phyloP scores from a whole-genome alignment of 2,329 filamentous ascomycete genomes.

The Penicillium capsulatum region DNA sequence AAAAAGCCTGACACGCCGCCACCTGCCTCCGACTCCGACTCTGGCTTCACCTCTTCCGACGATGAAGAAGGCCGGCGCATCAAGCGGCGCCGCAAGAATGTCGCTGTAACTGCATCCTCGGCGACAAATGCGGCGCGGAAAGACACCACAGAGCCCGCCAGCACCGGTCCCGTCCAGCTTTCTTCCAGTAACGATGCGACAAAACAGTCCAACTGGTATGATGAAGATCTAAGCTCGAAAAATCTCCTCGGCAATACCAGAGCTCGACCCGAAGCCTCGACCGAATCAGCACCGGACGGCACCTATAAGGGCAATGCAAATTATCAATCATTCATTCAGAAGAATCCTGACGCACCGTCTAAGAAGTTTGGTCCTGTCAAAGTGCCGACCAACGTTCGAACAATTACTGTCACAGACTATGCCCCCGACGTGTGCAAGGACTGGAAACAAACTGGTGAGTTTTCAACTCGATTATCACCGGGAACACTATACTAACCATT shows the following conservation, averaged over 20 bases:
- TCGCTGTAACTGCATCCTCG: constrained; percentile 63
- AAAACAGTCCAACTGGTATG: constrained; percentile 84
- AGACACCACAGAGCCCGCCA: constrained; percentile 51
- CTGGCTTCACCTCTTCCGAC: constrained; percentile 68
- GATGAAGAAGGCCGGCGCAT: constrained; percentile 71
- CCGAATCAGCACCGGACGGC: constrained; percentile 49
- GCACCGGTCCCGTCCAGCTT: constrained; percentile 59
- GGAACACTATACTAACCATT: constrained; percentile 25
- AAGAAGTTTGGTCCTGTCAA: constrained; percentile 80
- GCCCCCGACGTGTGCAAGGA: constrained; percentile 94
- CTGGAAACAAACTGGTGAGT: constrained; percentile 69
- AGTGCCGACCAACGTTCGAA: constrained; percentile 79
- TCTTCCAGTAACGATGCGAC: constrained; percentile 79
- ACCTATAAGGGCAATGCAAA: constrained; percentile 74
- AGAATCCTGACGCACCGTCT: constrained; percentile 68
- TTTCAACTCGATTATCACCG: background rate
- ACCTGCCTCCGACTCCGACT: constrained; percentile 54
- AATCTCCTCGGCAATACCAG: constrained; percentile 38
- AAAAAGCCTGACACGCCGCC: constrained; percentile 78
- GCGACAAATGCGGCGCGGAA: constrained; percentile 33
- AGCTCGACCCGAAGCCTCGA: constrained; percentile 14
- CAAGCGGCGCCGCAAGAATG: constrained; percentile 72
- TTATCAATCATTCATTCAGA: constrained; percentile 70
- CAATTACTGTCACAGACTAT: constrained; percentile 85
- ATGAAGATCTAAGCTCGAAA: constrained; percentile 58